phyloP scores from a whole-genome alignment of 148 eudicot genomes.

The Persicaria tinctoria region DNA sequence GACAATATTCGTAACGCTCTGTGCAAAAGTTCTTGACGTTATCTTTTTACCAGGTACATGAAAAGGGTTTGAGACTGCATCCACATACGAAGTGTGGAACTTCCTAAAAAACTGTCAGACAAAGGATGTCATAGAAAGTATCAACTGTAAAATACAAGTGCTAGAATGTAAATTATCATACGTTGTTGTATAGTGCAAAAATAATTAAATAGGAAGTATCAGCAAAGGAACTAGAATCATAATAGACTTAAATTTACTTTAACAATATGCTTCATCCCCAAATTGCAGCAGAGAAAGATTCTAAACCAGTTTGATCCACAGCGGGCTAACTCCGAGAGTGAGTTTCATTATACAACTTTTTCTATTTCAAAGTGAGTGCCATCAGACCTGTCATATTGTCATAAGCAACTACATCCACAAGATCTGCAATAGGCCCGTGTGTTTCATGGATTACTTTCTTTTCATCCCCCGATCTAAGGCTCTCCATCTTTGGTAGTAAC shows the following conservation, averaged over 20 bases:
- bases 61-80: slow-evolving; percentile 98
- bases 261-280: background rate
- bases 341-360: background rate
- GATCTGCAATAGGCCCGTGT: too few relatives aligned
- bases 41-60: slow-evolving; percentile 98
- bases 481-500: too few relatives aligned
- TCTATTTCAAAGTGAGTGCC: background rate
- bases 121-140: background rate
- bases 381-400: too few relatives aligned
- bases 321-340: background rate
- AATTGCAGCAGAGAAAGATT: background rate
- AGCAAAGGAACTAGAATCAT: background rate
- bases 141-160: background rate
- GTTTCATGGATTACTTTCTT: too few relatives aligned
- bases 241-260: background rate
- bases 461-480: too few relatives aligned
- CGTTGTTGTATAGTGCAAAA: background rate
- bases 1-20: slow-evolving; percentile 68
- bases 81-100: slow-evolving; percentile 89
- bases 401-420: too few relatives aligned
- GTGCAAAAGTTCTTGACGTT: slow-evolving; percentile 80
- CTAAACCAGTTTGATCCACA: background rate
- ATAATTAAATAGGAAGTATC: background rate
- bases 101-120: slow-evolving; percentile 69
- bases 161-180: background rate